Base-by-base conservation (phyloP, 768 basidiomycete genomes). In the Floccularia luteovirens region DNA sequence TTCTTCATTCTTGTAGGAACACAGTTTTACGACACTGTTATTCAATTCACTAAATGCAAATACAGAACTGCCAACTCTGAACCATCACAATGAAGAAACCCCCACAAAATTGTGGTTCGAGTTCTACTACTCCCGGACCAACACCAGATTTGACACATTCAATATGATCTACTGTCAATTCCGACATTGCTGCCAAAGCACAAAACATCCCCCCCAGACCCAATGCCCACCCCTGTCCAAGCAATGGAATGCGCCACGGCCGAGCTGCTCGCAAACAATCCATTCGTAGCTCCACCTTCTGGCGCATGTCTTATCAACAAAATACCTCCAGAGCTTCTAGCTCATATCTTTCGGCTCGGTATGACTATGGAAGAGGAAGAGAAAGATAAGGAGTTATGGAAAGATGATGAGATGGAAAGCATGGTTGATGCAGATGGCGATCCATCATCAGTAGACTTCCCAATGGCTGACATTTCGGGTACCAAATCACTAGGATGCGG, bases 291-390 rank as follows among this genome's bases (percentile, higher is more conserved):
- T 2, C 73, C 73, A 0, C 55, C 53, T 17, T 62, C 65, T 36
- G 59, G 53, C 2, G 58, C 11, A 55, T 77, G 75, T 45, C 72
- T 66, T 1, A 63, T 79, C 24, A 72, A 77, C 41, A 56, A 61
- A 25, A 65, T 79, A 12, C 77, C 77, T 1, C 67, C 68, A 13
- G 78, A 80, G 48, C 59, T 81, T 19, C 65, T 81, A 4, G 72
- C 68, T 1, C 64, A 70, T 43, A 72, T 81, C 41, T 81, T 79
- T 47, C 54, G 64, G 8, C 45, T 69, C 7, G 78, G 78, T 3
- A 58, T 61, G 22, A 3, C 49, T 41, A 61, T 64, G 36, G 52
- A 61, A 24, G 58, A 57, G 13, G 64, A 72, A 31, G 55, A 58
- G 24, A 56, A 56, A 12, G 50, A 52, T 4, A 48, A 56, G 3